Percentiles rank a stretch among this genome's conserved stretches.
Evolutionary conservation across 176 grass and related monocot genomes (phyloP).

Genomic region (Canna indica): DNA sequence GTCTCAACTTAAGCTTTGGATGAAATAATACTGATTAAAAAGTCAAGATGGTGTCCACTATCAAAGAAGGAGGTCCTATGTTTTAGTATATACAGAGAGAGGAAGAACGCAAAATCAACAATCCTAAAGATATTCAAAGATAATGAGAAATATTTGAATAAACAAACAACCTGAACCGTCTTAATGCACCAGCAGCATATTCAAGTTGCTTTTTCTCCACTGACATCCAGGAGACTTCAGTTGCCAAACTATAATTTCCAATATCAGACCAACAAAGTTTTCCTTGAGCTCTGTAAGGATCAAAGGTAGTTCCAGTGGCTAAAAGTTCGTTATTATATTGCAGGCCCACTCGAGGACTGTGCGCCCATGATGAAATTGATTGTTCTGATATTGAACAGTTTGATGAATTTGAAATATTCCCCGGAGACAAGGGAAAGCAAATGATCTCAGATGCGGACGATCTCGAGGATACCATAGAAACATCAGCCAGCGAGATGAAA

Average conservation of each 20-base stretch:
- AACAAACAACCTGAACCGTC: constrained; percentile 74
- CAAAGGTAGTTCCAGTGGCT: constrained; percentile 60
- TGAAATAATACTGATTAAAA: no score
- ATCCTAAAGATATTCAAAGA: not conserved
- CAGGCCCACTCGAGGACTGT: constrained; percentile 72
- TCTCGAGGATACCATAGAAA: constrained; percentile 30
- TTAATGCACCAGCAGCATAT: constrained; percentile 62
- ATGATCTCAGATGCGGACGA: constrained; percentile 23
- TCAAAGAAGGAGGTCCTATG: no score
- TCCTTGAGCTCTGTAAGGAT: constrained; percentile 63
- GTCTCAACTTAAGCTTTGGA: no score
- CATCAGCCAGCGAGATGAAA: constrained; percentile 70
- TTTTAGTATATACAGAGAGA: not conserved
- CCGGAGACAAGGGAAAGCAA: constrained; percentile 43
- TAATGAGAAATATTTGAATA: not conserved
- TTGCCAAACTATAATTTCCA: constrained; percentile 50
- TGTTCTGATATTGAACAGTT: constrained; percentile 59
- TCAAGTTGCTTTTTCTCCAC: constrained; percentile 87
- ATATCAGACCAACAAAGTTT: constrained; percentile 93
- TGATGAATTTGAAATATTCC: constrained; percentile 56
- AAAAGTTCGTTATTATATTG: constrained; percentile 46
- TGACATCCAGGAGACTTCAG: constrained; percentile 94
- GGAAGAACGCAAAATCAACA: not conserved
- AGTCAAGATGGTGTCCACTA: no score
- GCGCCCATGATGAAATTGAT: constrained; percentile 48